Percentiles rank a stretch among this genome's conserved stretches.
Conservation (phyloP, 306 rosid species). For the Pterocarpus macrocarpus region DNA sequence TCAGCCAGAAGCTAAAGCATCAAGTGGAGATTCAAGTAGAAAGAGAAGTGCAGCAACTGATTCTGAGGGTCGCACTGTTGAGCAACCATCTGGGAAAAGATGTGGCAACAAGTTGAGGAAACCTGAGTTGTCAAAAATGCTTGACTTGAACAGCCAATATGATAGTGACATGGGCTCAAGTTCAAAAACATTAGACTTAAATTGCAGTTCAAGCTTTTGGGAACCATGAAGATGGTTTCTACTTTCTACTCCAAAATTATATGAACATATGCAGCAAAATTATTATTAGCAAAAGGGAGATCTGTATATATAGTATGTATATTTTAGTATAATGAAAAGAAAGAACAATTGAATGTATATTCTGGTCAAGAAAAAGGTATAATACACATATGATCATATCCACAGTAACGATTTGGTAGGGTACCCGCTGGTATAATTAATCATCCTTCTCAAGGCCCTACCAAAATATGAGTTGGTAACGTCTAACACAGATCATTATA, state of each 20-base stretch:
- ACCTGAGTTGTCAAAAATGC: conserved; percentile 46
- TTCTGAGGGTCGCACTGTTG: conserved; percentile 60
- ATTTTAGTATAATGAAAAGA: conserved; percentile 54
- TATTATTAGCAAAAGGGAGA: conserved; percentile 42
- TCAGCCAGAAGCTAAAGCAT: conserved; percentile 49
- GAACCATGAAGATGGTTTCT: conserved; percentile 51
- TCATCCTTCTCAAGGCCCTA: neutral
- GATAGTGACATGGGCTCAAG: conserved; percentile 65
- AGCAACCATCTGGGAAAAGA: conserved; percentile 64
- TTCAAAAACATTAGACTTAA: conserved; percentile 67
- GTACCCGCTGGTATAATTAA: neutral
- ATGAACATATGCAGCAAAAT: conserved; percentile 48
- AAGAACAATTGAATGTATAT: conserved; percentile 55
- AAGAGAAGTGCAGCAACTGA: conserved; percentile 64
- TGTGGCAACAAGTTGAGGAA: conserved; percentile 54
- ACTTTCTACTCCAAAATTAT: conserved; percentile 36
- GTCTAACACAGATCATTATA: conserved; percentile 28
- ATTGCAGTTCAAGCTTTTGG: conserved; percentile 53
- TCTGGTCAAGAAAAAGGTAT: conserved; percentile 52
- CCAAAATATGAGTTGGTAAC: conserved; percentile 17
- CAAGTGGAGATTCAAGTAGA: conserved; percentile 45
- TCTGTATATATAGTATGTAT: conserved; percentile 59
- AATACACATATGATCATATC: conserved; percentile 43
- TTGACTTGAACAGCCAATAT: conserved; percentile 79
- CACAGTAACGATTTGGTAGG: conserved; percentile 8